Conservation (phyloP, 2,329 filamentous ascomycete genomes). For the Alternaria viburni region DNA sequence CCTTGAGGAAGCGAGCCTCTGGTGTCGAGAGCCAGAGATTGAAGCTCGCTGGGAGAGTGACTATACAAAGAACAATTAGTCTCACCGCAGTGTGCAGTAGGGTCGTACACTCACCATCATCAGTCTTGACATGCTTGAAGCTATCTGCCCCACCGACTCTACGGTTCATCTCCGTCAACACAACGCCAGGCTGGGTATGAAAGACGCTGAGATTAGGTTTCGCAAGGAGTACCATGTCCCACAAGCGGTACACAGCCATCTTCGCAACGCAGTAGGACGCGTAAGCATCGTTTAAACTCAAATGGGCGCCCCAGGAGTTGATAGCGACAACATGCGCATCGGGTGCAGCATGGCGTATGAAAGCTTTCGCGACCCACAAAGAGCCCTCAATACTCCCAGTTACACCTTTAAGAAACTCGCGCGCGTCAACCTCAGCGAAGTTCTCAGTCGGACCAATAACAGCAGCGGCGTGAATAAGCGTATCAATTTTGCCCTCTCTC, state of each 20-base stretch:
- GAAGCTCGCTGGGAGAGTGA: constrained; percentile 22
- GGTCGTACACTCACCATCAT: neutral
- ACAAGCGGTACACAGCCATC: constrained; percentile 44
- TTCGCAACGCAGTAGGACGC: constrained; percentile 47
- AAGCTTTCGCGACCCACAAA: constrained; percentile 26
- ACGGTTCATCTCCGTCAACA: constrained; percentile 22
- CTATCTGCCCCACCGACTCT: neutral
- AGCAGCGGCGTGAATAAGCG: constrained; percentile 32
- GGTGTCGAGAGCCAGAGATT: constrained; percentile 40
- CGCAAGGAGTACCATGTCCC: constrained; percentile 45
- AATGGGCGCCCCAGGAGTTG: constrained; percentile 24
- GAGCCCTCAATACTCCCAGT: constrained; percentile 23
- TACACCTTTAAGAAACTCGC: constrained; percentile 18
- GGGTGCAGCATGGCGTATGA: constrained; percentile 24
- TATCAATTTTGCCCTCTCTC: constrained; percentile 26
- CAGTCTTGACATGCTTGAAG: constrained; percentile 1
- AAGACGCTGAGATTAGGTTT: constrained; percentile 49
- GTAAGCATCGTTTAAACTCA: constrained; percentile 16
- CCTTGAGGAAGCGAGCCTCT: constrained; percentile 25
- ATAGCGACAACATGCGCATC: constrained; percentile 23
- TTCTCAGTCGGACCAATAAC: constrained; percentile 7
- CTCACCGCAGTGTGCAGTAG: neutral
- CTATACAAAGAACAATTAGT: neutral
- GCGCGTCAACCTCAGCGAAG: constrained; percentile 7
- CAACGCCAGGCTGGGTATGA: constrained; percentile 52